These are phyloP conservation scores for Pharus latifolius DNA, from an alignment of 176 grass and related monocot genomes.

Conservation along the genomic window DNA sequence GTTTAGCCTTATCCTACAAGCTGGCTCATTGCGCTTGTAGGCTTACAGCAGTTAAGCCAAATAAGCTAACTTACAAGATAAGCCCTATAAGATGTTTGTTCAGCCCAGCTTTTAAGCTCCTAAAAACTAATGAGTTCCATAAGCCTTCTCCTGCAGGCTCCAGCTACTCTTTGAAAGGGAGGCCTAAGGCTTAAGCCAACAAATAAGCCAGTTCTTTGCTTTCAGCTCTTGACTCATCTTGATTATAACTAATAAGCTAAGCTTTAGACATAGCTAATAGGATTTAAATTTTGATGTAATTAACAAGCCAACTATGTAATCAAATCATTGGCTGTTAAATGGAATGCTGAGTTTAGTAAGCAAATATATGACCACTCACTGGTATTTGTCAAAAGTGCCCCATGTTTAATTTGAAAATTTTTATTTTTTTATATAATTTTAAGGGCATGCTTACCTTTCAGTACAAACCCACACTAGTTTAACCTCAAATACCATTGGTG, in stretches of 20 bases:
- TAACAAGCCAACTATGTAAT: not conserved
- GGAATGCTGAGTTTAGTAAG: not conserved
- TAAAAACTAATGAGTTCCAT: not conserved
- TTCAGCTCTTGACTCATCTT: not conserved
- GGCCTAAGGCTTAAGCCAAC: not conserved
- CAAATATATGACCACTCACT: not conserved
- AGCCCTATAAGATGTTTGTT: not conserved
- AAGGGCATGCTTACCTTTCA: not conserved
- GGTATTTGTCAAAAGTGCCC: not conserved
- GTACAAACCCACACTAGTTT: not conserved
- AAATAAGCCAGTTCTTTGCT: not conserved
- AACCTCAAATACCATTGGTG: not conserved
- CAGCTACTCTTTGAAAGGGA: not conserved
- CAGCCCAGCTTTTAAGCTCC: not conserved
- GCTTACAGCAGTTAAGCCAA: not conserved
- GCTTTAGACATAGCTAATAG: not conserved
- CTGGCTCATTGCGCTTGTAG: not conserved
- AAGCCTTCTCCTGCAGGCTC: not conserved
- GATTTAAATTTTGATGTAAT: not conserved
- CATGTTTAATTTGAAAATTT: not conserved
- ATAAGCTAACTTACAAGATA: not conserved
- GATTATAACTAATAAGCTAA: not conserved
- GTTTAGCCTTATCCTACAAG: not conserved
- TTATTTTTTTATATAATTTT: not conserved
- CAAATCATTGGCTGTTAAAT: not conserved